These are phyloP conservation scores for Jackrogersella multiformis DNA, from an alignment of 495 filamentous ascomycete genomes.

Conservation along the genomic window DNA sequence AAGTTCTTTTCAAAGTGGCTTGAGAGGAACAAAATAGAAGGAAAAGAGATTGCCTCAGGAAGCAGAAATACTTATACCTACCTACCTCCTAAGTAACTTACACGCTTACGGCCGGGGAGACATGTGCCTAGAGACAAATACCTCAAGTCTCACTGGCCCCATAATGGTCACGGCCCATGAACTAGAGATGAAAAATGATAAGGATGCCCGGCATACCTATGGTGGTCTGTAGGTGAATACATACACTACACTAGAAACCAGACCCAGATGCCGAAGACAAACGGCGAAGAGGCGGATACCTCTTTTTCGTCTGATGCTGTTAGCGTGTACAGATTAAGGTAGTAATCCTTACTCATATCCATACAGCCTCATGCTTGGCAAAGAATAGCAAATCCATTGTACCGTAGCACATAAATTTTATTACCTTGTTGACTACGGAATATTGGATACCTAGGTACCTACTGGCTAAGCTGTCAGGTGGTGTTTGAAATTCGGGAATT, in stretches of 20 bases:
- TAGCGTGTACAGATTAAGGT: slow-evolving; percentile 23
- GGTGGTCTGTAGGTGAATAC: no score
- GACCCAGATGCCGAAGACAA: slow-evolving; percentile 29
- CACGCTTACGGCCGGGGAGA: slow-evolving; percentile 5
- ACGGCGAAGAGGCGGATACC: slow-evolving; percentile 12
- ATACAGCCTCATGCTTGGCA: slow-evolving; percentile 40
- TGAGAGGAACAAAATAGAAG: slow-evolving; percentile 6
- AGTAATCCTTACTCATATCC: slow-evolving; percentile 36
- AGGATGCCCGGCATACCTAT: slow-evolving; percentile 18
- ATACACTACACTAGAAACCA: slow-evolving; percentile 1
- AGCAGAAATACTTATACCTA: slow-evolving; percentile 40
- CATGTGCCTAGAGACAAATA: slow-evolving; percentile 23
- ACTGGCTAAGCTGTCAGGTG: slow-evolving; percentile 38
- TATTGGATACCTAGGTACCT: no score
- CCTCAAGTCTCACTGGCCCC: slow-evolving; percentile 11
- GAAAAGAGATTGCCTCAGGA: slow-evolving; percentile 16
- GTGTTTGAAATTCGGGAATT: slow-evolving; percentile 41
- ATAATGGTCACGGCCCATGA: background rate
- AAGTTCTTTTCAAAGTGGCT: slow-evolving; percentile 18
- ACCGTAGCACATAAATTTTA: background rate
- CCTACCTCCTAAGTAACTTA: slow-evolving; percentile 11
- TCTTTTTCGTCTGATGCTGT: slow-evolving; percentile 5
- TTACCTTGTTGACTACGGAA: slow-evolving; percentile 9
- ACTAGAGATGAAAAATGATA: slow-evolving; percentile 1
- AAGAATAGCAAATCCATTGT: slow-evolving; percentile 9